phyloP scores from a whole-genome alignment of 495 filamentous ascomycete species.

The Aspergillus ellipticus region DNA sequence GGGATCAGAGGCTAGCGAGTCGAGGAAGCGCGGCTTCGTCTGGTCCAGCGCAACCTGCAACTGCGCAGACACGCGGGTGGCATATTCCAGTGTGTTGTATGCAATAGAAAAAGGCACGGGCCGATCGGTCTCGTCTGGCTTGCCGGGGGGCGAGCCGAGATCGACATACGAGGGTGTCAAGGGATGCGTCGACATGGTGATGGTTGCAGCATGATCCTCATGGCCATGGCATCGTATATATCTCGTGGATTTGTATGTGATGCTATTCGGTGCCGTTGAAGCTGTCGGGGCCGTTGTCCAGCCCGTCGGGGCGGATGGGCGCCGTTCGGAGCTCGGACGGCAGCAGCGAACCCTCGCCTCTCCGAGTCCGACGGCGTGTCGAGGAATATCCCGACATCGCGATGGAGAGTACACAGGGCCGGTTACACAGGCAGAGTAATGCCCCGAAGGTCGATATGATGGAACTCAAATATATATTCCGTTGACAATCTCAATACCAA shows the following conservation, averaged over 20 bases:
- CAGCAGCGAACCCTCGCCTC: background rate
- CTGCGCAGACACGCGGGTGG: background rate
- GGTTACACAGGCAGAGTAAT: no score
- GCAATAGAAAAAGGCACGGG: background rate
- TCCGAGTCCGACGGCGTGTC: background rate
- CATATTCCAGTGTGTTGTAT: background rate
- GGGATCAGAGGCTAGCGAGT: background rate
- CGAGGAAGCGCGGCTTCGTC: background rate
- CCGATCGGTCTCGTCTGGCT: background rate
- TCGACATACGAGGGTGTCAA: background rate
- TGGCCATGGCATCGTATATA: background rate
- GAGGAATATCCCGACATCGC: no score
- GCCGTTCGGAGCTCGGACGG: background rate
- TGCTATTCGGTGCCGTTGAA: no score
- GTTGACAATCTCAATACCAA: no score
- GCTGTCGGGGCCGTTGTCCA: no score
- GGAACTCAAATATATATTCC: no score
- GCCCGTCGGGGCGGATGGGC: background rate
- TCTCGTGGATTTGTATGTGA: no score
- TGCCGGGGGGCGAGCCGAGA: background rate
- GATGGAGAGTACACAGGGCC: no score
- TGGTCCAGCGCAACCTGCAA: background rate
- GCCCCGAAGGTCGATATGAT: no score
- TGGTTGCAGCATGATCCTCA: background rate
- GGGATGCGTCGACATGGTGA: background rate